phyloP scores from a whole-genome alignment of 2,329 filamentous ascomycete species.

The Orbilia blumenaviensis region DNA sequence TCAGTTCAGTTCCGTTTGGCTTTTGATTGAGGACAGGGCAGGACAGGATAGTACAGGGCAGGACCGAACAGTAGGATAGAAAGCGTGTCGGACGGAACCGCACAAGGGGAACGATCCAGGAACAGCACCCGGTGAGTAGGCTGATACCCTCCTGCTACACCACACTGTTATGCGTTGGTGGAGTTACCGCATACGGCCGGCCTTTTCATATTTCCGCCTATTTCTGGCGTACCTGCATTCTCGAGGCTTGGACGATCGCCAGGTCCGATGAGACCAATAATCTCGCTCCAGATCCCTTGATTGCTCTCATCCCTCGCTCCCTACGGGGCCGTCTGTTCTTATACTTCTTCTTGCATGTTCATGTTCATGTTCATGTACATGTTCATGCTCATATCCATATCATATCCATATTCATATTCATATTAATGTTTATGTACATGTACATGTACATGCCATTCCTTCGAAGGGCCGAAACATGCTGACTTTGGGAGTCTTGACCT shows the following conservation, averaged over 20 bases:
- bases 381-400: neutral
- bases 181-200: conserved; percentile 18
- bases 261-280: conserved; percentile 34
- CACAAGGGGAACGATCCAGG: conserved; percentile 4
- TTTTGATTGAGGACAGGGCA: neutral
- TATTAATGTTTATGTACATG: too few species aligned
- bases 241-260: conserved; percentile 35
- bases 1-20: neutral
- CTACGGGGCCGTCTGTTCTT: conserved; percentile 11
- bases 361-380: neutral
- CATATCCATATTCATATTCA: too few species aligned
- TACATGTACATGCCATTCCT: conserved; percentile 7
- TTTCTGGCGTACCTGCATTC: conserved; percentile 30
- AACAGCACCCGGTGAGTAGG: conserved; percentile 27
- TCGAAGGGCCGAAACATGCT: conserved; percentile 16
- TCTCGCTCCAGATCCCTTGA: conserved; percentile 27
- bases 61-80: too few species aligned
- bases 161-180: conserved; percentile 19
- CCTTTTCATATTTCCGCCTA: conserved; percentile 29
- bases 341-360: too few species aligned
- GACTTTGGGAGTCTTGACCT: too few species aligned
- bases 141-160: conserved; percentile 13
- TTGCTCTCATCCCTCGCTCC: conserved; percentile 27
- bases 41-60: neutral
- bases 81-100: too few species aligned